Evolutionary conservation across 2,329 filamentous ascomycete species (phyloP), one percentile per base, ranked within the genome.

Genomic region (Cytospora chrysosperma): DNA sequence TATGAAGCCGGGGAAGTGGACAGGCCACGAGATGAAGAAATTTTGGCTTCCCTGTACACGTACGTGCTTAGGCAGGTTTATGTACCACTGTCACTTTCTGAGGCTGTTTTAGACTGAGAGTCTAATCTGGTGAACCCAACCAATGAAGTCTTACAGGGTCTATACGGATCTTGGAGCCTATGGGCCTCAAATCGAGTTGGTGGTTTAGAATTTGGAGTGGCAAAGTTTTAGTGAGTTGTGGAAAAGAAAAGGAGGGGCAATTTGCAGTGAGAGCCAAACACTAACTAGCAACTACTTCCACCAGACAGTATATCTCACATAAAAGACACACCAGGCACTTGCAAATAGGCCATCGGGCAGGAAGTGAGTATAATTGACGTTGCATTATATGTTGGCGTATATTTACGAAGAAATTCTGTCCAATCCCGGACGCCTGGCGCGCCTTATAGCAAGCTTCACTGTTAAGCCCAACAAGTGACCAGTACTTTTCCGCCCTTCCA

Each of bases 41-140:
- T 61, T 61, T 61, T 26, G 50, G 27, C 58, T 26, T 47, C 27
- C 43, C 43, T 40, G 21, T 55, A 30, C 59, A 61, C 59, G 59
- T 61, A 61, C 59, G 59, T 61, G 59, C 59, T 27, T 37, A 55
- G 26, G 51, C 37, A 55, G 17, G 19, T 61, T 34, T 19, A 50
- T 55, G 13, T 54, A 28, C 49, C 49, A 37, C 59, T 49, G 19
- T 59, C 55, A 24, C 52, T 53, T 37, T 3, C 7, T 47, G 19
- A 27, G 43, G 43, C 26, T 50, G n/a, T 21, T 4, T 49, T 19
- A 13, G 32, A 50, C 27, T 24, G 7, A 37, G 27, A 28, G n/a
- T 13, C 13, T 47, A 3, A 24, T 4, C 9, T 24, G 19, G 13
- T 47, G 4, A 9, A 7, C 15, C 1, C 24, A 43, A 26, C 24